Percentiles rank a stretch among this genome's conserved stretches.
These are phyloP conservation scores for Candida sithepensis DNA, from an alignment of 805 yeast species.

Conservation along the genomic window DNA sequence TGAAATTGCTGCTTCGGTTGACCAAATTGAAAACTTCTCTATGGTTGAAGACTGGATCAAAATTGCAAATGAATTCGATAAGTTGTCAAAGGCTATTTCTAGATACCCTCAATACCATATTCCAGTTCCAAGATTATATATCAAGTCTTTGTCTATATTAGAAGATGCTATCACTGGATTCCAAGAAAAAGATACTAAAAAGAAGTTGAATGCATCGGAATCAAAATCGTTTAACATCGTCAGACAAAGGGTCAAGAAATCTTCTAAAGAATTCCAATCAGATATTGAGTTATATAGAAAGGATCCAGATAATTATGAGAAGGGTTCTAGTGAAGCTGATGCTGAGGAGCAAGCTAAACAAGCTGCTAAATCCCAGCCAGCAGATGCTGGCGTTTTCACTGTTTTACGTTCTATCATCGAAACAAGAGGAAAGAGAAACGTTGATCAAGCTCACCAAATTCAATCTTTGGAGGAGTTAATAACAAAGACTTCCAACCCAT, in stretches of 20 bases:
- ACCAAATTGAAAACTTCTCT: slow-evolving; percentile 64
- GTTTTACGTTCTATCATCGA: slow-evolving; percentile 74
- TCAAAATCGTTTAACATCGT: slow-evolving; percentile 84
- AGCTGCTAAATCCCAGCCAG: slow-evolving; percentile 35
- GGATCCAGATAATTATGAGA: slow-evolving; percentile 72
- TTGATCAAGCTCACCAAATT: slow-evolving; percentile 79
- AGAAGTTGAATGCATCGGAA: slow-evolving; percentile 76
- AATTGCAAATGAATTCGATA: slow-evolving; percentile 75
- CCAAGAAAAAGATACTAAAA: slow-evolving; percentile 47
- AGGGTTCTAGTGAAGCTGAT: slow-evolving; percentile 35
- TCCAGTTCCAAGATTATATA: slow-evolving; percentile 67
- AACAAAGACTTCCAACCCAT: slow-evolving; percentile 50
- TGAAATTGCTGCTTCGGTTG: slow-evolving; percentile 69
- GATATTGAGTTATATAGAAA: slow-evolving; percentile 58
- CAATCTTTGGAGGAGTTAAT: slow-evolving; percentile 60
- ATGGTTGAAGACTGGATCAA: slow-evolving; percentile 76
- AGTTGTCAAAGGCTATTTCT: slow-evolving; percentile 59
- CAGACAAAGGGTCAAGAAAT: slow-evolving; percentile 84
- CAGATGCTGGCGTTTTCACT: slow-evolving; percentile 57
- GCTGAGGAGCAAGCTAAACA: slow-evolving; percentile 31
- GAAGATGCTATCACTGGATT: slow-evolving; percentile 62
- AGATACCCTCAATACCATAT: slow-evolving; percentile 75
- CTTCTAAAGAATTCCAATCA: slow-evolving; percentile 61
- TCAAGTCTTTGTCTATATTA: slow-evolving; percentile 64
- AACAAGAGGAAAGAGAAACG: slow-evolving; percentile 92